Conservation (phyloP, 140 eudicot species). For the Cichorium intybus region DNA sequence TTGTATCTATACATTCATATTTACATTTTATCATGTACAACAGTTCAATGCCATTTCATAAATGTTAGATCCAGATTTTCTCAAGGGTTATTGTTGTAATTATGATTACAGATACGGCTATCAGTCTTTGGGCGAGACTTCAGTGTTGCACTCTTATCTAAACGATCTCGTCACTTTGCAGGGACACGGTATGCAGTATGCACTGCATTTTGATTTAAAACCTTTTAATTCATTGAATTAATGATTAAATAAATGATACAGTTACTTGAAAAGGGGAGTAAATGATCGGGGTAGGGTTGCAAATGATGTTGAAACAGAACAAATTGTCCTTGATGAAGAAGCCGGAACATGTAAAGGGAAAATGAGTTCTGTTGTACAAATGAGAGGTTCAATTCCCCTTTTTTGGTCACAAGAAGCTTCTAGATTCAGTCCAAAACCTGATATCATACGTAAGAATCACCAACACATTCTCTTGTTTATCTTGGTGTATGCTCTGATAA, state of each 20-base stretch:
- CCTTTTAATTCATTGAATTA: background rate
- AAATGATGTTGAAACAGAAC: conserved; percentile 99
- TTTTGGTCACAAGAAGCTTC: conserved; percentile 99
- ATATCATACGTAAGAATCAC: conserved; percentile 68
- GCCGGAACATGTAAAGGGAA: conserved; percentile 85
- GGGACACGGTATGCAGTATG: conserved; percentile 93
- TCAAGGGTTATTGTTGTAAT: conserved; percentile 3
- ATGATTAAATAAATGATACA: conserved; percentile 21
- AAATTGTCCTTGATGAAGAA: conserved; percentile 94
- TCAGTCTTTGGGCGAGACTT: conserved; percentile 94
- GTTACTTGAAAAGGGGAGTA: conserved; percentile 95
- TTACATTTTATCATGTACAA: background rate
- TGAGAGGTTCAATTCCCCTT: conserved; percentile 99
- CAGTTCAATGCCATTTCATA: background rate
- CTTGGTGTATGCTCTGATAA: conserved; percentile 1
- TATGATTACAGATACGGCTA: conserved; percentile 54
- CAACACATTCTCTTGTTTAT: conserved; percentile 1
- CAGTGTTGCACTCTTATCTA: conserved; percentile 74
- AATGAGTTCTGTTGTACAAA: conserved; percentile 98
- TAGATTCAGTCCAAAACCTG: conserved; percentile 95
- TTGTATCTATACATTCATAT: background rate
- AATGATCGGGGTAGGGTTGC: conserved; percentile 98
- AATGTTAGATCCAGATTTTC: background rate
- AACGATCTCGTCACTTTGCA: conserved; percentile 97
- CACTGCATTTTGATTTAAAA: conserved; percentile 10